phyloP scores from a whole-genome alignment of 2,329 filamentous ascomycete genomes.

The Aspergillus udagawae region DNA sequence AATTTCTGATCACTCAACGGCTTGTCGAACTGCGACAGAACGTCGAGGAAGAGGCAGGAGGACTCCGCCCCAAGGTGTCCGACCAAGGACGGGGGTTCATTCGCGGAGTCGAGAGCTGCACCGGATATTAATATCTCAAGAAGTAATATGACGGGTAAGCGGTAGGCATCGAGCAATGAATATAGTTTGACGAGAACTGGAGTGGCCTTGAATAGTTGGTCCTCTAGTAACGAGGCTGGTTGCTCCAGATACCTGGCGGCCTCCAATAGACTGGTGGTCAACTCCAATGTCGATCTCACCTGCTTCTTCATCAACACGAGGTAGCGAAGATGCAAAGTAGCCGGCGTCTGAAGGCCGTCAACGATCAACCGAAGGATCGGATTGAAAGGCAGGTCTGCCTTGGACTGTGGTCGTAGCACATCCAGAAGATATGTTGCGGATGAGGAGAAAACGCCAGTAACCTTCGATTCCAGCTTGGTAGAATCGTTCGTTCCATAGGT shows the following conservation, averaged over 20 bases:
- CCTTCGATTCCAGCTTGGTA: constrained; percentile 43
- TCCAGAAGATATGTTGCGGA: constrained; percentile 73
- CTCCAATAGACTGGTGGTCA: constrained; percentile 68
- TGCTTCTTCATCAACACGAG: constrained; percentile 57
- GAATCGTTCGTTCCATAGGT: constrained; percentile 71
- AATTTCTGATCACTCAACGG: constrained; percentile 65
- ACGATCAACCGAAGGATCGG: constrained; percentile 70
- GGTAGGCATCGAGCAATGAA: constrained; percentile 64
- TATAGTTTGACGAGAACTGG: constrained; percentile 74
- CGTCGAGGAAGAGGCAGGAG: constrained; percentile 76
- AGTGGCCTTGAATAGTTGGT: constrained; percentile 74
- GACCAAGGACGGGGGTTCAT: constrained; percentile 90
- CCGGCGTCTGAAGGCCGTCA: constrained; percentile 56
- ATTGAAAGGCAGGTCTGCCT: constrained; percentile 69
- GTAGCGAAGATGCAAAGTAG: constrained; percentile 59
- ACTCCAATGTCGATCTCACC: constrained; percentile 59
- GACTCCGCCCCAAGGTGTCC: constrained; percentile 80
- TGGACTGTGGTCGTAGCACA: constrained; percentile 68
- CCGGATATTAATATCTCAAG: constrained; percentile 70
- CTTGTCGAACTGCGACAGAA: constrained; percentile 71
- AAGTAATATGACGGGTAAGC: constrained; percentile 61
- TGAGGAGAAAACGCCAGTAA: constrained; percentile 62
- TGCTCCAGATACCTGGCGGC: constrained; percentile 62
- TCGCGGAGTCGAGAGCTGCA: constrained; percentile 57
- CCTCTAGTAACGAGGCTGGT: constrained; percentile 64